Evolutionary conservation across 148 eudicot species (phyloP), one percentile per base, ranked within the genome.

Genomic region (Fagopyrum esculentum): DNA sequence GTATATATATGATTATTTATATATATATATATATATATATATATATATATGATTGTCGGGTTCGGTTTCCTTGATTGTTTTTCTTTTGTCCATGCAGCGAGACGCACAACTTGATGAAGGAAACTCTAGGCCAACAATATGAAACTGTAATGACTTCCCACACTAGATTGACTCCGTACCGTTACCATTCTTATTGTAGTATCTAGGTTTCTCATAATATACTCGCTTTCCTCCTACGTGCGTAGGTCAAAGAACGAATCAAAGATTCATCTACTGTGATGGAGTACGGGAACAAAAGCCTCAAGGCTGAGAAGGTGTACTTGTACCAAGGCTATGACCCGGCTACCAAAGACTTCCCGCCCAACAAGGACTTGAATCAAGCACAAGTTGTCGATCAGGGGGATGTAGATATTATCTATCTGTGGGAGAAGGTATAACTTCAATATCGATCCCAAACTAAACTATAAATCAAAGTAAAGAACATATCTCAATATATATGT

Each of bases 371-470:
- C 19, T 48, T 84, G 30, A 77, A 79, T 26, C 63, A 69, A 85
- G 94, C 26, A 22, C 26, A 80, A 19, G 91, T 84, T n/a, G 86
- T 95, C 48, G 84, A 92, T 76, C 99, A 95, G 77, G 83, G 99
- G 77, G 96, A 92, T 68, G 97, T 97, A 0, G 99, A 95, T 76
- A 78, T 95, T 81, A 87, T 89, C 60, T 92, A 81, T 84, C 77
- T 90, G 9, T 92, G 97, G 97, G 82, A 86, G 40, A 85, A 73
- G 87, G 99, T 90, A 78, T 51, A 11, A 71, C 51, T 2, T 66
- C 10, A 29, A 22, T 30, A 2, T 29, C 16, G 26, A 22, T 22
- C n/a, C 22, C 26, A 22, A n/a, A 22, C 26, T 22, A 29, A 35
- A 66, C 15, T 17, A 66, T 66, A 44, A 4, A 6, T 70, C 1